phyloP scores from a whole-genome alignment of 164 flowering plant genomes.

The Dillenia turbinata region DNA sequence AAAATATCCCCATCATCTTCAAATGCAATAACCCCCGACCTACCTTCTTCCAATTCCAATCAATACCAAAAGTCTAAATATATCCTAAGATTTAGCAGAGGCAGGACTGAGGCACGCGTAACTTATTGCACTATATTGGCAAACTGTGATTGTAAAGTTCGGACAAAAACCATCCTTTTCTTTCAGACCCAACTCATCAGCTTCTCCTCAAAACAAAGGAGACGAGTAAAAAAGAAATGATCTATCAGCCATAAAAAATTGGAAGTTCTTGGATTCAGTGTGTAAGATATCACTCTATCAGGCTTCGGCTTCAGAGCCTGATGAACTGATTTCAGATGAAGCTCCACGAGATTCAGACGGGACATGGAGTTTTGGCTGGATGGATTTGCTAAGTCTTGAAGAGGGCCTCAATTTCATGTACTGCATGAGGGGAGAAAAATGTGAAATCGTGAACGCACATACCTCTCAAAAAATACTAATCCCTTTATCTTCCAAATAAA shows the following conservation, averaged over 20 bases:
- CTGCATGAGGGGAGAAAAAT: conserved; percentile 35
- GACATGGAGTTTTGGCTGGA: conserved; percentile 24
- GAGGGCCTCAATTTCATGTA: conserved; percentile 36
- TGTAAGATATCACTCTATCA: conserved; percentile 19
- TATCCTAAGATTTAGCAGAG: conserved; percentile 8
- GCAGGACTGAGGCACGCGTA: conserved; percentile 19
- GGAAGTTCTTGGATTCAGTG: conserved; percentile 9
- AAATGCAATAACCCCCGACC: conserved; percentile 17
- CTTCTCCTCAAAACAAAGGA: conserved; percentile 20
- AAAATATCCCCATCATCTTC: conserved; percentile 19
- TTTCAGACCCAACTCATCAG: conserved; percentile 19
- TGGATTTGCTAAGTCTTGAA: conserved; percentile 20
- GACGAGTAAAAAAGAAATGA: conserved; percentile 8
- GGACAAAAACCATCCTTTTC: conserved; percentile 17
- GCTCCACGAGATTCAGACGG: conserved; percentile 22
- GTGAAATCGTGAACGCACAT: not conserved
- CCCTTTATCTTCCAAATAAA: not conserved
- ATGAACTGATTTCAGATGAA: conserved; percentile 37
- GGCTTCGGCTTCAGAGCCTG: conserved; percentile 34
- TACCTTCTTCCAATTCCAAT: conserved; percentile 11
- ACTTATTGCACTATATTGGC: conserved; percentile 44
- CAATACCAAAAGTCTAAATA: not conserved
- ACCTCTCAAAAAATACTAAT: not conserved
- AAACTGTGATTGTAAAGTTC: conserved; percentile 13
- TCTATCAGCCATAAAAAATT: conserved; percentile 35